Evolutionary conservation across 83 land plant genomes (phyloP), one percentile per base, ranked within the genome.

Genomic region (Diphasiastrum complanatum): DNA sequence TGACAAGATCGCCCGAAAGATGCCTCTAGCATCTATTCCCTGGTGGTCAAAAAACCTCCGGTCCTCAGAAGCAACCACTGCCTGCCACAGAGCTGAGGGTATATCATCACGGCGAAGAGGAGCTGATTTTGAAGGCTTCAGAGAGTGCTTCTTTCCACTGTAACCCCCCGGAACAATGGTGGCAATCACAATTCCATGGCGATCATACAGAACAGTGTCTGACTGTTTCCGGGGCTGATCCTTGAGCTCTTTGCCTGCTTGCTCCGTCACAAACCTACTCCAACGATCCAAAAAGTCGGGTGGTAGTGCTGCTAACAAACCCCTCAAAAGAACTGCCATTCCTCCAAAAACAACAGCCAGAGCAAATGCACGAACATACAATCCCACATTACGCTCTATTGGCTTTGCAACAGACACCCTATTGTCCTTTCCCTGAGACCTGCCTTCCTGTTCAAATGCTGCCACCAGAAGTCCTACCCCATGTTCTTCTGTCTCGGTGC

Each of bases 11-110:
- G n/a, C n/a, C n/a, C n/a, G n/a, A n/a, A n/a, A n/a, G n/a, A n/a
- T n/a, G n/a, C n/a, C n/a, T n/a, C n/a, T n/a, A n/a, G n/a, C n/a
- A n/a, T n/a, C n/a, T n/a, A 55, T 55, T 30, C 59, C 59, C 6
- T 55, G 59, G 19, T 55, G 59, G 11, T 55, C 59, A 1, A 55
- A 55, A 27, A 55, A 55, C 11, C 59, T 24, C 35, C 59, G 34
- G 31, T 55, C 59, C 35, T 55, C 59, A 30, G 59, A 55, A 55
- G 59, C 59, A 6, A 55, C 59, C 35, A 55, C 59, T 6, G 59
- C 59, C 35, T 55, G 59, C 59, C 59, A 55, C 59, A 55, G 26
- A 20, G 59, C 59, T 12, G 59, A 55, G 6, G 59, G 59, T 16
- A 55, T 30, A 14, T 55, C 59, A 30, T 35, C 27, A 24, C 35